phyloP scores from a whole-genome alignment of 176 grass and related monocot species.

The Carex scoparia region DNA sequence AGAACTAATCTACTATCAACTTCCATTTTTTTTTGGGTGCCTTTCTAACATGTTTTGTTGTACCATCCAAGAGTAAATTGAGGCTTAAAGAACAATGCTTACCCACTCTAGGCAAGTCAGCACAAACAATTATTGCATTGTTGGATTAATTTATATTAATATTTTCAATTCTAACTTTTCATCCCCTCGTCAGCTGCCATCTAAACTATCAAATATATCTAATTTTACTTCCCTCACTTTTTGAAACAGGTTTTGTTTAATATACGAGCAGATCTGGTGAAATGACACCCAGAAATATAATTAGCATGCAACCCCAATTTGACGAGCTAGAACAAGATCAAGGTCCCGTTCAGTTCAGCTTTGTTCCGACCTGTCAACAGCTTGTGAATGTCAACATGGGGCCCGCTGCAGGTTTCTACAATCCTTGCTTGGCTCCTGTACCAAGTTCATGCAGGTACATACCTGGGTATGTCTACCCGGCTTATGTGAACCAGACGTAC shows the following conservation, averaged over 20 bases:
- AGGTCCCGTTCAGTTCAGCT: not conserved
- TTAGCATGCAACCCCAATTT: conserved; percentile 10
- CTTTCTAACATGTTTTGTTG: not conserved
- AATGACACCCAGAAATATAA: conserved; percentile 23
- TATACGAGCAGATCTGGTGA: not conserved
- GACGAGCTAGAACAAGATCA: not conserved
- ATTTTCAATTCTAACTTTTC: not conserved
- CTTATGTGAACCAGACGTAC: conserved; percentile 10
- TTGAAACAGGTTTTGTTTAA: not conserved
- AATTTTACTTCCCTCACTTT: not conserved
- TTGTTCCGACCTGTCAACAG: conserved; percentile 19
- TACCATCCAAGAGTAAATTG: not conserved
- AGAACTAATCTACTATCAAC: not conserved
- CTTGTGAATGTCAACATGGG: conserved; percentile 15
- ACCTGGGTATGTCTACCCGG: conserved; percentile 18
- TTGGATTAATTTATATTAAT: not conserved
- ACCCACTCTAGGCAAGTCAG: not conserved
- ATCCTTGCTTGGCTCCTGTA: conserved; percentile 10
- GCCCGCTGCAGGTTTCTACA: conserved; percentile 19
- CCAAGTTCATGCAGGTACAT: conserved; percentile 20
- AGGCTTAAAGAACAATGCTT: not conserved
- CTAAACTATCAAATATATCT: not conserved
- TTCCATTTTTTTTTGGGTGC: not conserved
- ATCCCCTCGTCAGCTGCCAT: not conserved
- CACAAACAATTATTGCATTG: not conserved